Evolutionary conservation across 352 stramenopile genomes (phyloP), one percentile per base, ranked within the genome.

Genomic region (Phytophthora constricta): DNA sequence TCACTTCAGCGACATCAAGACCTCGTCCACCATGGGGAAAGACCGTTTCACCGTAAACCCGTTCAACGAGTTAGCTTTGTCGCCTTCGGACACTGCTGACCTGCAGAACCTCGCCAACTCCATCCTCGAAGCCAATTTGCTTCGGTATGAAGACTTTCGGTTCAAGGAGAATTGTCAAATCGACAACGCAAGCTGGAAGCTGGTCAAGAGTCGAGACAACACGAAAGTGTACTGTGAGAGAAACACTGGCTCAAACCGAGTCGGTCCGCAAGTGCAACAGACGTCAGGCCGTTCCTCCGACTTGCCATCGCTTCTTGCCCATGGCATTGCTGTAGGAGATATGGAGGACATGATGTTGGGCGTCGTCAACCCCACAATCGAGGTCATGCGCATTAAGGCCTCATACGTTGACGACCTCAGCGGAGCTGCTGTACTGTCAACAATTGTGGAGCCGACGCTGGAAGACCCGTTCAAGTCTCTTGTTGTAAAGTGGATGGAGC

Each of bases 331-430:
- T 2, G 31, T 65, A 2, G 79, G 67, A 28, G 60, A 71, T 9
- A 53, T 89, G 9, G 78, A 89, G 25, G 73, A 80, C 58, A 70
- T 88, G 60, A 75, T 91, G 66, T 91, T 85, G 58, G 78, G 79
- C 5, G 69, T 82, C 8, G 58, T 87, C 4, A 79, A 84, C 68
- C 64, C 76, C 23, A 87, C 78, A 19, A 57, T 78, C 4, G 71
- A 77, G 19, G 63, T 64, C 61, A 82, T 89, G 76, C 61, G 71
- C 3, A 79, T 89, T 58, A 82, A 79, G 56, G 71, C 77, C 0
- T 79, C 82, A 0, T 86, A 87, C 57, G 60, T 86, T 31, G 54
- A 77, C 10, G 73, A 77, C 50, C 80, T 86, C 22, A 69, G 74
- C 26, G 82, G 86, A 62, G 74, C 65, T 31, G 69, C 68, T 0